phyloP scores from a whole-genome alignment of 2,329 filamentous ascomycete species.

The Stagonosporopsis tanaceti region DNA sequence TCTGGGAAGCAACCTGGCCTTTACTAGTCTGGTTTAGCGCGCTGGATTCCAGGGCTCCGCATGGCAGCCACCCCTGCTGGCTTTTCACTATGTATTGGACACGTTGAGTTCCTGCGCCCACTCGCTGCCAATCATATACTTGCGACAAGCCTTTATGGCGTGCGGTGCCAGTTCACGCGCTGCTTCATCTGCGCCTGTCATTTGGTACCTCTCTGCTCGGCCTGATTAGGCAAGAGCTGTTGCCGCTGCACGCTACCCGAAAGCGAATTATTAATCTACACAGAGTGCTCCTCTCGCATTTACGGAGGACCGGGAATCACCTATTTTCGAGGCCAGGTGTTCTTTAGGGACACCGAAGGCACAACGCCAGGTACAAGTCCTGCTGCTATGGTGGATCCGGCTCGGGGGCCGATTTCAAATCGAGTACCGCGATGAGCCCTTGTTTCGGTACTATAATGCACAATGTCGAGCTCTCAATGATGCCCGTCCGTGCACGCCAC shows the following conservation, averaged over 20 bases:
- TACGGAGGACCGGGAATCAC: slow-evolving; percentile 2
- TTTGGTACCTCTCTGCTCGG: slow-evolving; percentile 5
- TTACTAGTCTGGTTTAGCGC: slow-evolving; percentile 11
- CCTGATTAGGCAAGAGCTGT: slow-evolving; percentile 26
- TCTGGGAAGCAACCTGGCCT: slow-evolving; percentile 27
- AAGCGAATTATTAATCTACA: slow-evolving; percentile 39
- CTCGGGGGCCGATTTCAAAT: slow-evolving; percentile 4
- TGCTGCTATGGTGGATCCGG: slow-evolving; percentile 3
- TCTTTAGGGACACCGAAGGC: slow-evolving; percentile 16
- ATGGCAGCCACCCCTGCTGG: slow-evolving; percentile 9
- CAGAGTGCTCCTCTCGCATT: slow-evolving; percentile 15
- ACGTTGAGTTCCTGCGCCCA: slow-evolving; percentile 28
- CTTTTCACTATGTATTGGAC: slow-evolving; percentile 28
- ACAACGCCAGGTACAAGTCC: not conserved
- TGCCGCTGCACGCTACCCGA: slow-evolving; percentile 21
- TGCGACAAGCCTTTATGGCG: slow-evolving; percentile 5
- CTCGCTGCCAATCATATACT: slow-evolving; percentile 16
- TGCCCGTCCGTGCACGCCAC: not conserved
- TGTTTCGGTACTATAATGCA: slow-evolving; percentile 13
- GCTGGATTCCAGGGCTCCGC: slow-evolving; percentile 23
- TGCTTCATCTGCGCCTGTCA: slow-evolving; percentile 3
- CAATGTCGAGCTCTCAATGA: not conserved
- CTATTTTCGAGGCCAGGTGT: slow-evolving; percentile 40
- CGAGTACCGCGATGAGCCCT: slow-evolving; percentile 10
- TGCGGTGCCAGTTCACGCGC: slow-evolving; percentile 4